Evolutionary conservation across 2,329 filamentous ascomycete species (phyloP).

Genomic region (Beauveria bassiana): DNA sequence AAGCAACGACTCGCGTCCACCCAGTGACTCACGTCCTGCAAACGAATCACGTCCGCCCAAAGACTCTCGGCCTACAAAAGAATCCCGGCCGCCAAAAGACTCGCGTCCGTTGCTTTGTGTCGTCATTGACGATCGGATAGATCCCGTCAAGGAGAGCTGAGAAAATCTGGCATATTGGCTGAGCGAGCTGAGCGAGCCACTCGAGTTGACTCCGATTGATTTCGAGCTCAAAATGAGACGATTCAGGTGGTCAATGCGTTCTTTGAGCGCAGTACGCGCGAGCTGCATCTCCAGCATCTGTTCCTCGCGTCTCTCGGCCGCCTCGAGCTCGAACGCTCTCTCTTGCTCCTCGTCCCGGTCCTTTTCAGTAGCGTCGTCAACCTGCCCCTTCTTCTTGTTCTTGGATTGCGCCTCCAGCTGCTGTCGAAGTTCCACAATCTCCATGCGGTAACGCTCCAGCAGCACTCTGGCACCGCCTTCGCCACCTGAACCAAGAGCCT

Average conservation of each 20-base stretch:
- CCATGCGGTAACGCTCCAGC: conserved; percentile 86
- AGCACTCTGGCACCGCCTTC: conserved; percentile 82
- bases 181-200: conserved; percentile 62
- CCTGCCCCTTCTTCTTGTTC: conserved; percentile 51
- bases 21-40: not conserved
- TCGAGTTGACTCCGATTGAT: conserved; percentile 83
- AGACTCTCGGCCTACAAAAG: conserved; percentile 2
- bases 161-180: conserved; percentile 56
- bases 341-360: conserved; percentile 63
- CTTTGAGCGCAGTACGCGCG: conserved; percentile 88
- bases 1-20: conserved; percentile 27
- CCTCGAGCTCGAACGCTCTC: conserved; percentile 67
- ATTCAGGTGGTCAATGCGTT: conserved; percentile 95
- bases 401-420: conserved; percentile 82
- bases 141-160: conserved; percentile 45
- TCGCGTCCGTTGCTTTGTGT: conserved; percentile 42
- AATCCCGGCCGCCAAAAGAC: conserved; percentile 5
- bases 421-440: conserved; percentile 73
- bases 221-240: conserved; percentile 92
- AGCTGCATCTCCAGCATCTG: conserved; percentile 99
- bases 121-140: conserved; percentile 61
- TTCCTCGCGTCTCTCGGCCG: conserved; percentile 82
- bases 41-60: not conserved
- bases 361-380: conserved; percentile 39
- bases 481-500: conserved; percentile 71